A percentile compares a stretch with the other conserved stretches of the same genome.
phyloP scores from a whole-genome alignment of 2,329 filamentous ascomycete species.

The Neonectria neomacrospora region DNA sequence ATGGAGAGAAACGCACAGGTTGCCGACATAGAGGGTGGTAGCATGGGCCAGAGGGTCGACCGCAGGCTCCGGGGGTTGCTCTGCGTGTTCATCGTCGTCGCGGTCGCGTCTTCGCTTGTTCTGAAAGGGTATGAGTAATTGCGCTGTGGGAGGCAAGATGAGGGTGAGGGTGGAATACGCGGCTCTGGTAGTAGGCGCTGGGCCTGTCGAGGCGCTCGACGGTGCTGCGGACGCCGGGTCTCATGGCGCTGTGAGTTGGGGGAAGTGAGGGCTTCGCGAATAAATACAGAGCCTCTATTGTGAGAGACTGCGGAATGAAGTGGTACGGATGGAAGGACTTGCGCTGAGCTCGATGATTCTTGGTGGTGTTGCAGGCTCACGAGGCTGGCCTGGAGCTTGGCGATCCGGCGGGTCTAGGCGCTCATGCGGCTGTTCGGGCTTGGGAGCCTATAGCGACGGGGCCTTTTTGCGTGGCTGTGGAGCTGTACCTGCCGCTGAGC shows the following conservation, averaged over 20 bases:
- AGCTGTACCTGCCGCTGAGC: slow-evolving; percentile 18
- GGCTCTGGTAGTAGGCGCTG: slow-evolving; percentile 90
- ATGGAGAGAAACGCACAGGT: slow-evolving; percentile 69
- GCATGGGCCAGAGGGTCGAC: slow-evolving; percentile 83
- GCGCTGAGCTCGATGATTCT: slow-evolving; percentile 3
- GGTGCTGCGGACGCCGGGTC: slow-evolving; percentile 68
- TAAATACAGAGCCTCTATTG: not conserved
- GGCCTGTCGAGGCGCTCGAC: slow-evolving; percentile 94
- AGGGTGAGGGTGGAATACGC: slow-evolving; percentile 64
- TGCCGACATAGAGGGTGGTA: slow-evolving; percentile 96
- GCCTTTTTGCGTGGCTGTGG: slow-evolving; percentile 1
- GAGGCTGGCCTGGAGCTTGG: slow-evolving; percentile 26
- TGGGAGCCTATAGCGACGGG: not conserved
- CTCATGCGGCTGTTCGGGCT: slow-evolving; percentile 15
- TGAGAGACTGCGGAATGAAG: not conserved
- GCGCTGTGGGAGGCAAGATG: not conserved
- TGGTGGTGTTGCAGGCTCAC: slow-evolving; percentile 4
- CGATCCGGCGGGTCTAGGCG: slow-evolving; percentile 17
- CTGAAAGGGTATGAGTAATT: slow-evolving; percentile 52
- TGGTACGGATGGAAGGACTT: not conserved
- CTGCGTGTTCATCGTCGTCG: slow-evolving; percentile 63
- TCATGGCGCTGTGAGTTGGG: slow-evolving; percentile 51
- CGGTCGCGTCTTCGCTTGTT: slow-evolving; percentile 78
- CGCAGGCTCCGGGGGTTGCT: slow-evolving; percentile 59
- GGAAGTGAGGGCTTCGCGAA: not conserved